These are phyloP conservation scores for Fusarium kyushuense DNA, from an alignment of 2,329 filamentous ascomycete genomes.

Conservation along the genomic window DNA sequence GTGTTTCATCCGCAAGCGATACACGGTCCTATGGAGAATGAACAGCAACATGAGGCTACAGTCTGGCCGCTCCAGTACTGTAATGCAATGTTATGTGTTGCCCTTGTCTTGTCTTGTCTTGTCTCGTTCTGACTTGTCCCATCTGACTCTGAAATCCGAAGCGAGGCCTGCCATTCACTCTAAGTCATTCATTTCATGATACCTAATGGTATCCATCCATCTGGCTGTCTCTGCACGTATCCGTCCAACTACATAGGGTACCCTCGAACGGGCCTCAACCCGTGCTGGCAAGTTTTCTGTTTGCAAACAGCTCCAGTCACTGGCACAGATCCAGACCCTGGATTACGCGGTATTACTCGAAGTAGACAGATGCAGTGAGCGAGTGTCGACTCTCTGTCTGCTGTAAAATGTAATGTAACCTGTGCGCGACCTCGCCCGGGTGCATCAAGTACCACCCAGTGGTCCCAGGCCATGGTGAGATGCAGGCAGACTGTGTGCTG, in stretches of 20 bases:
- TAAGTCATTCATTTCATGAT: slow-evolving; percentile 15
- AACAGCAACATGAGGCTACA: slow-evolving; percentile 22
- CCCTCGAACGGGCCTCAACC: slow-evolving; percentile 42
- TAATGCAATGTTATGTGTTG: background rate
- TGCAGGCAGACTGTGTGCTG: slow-evolving; percentile 31
- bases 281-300: slow-evolving; percentile 40
- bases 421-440: slow-evolving; percentile 29
- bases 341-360: slow-evolving; percentile 38
- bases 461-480: slow-evolving; percentile 36
- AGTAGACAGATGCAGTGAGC: slow-evolving; percentile 44
- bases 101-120: slow-evolving; percentile 21
- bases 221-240: slow-evolving; percentile 37
- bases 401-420: slow-evolving; percentile 23
- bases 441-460: slow-evolving; percentile 43
- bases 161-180: slow-evolving; percentile 35
- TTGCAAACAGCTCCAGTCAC: slow-evolving; percentile 22
- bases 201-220: slow-evolving; percentile 15
- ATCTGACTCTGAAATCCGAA: slow-evolving; percentile 27
- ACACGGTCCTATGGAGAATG: slow-evolving; percentile 5
- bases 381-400: slow-evolving; percentile 15
- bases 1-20: slow-evolving; percentile 33
- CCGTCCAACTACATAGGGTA: slow-evolving; percentile 31
- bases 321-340: slow-evolving; percentile 37
- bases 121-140: slow-evolving; percentile 7
- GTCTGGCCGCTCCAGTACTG: background rate